These are phyloP conservation scores for Cladosporium oxysporum DNA, from an alignment of 2,329 filamentous ascomycete genomes.

Conservation along the genomic window DNA sequence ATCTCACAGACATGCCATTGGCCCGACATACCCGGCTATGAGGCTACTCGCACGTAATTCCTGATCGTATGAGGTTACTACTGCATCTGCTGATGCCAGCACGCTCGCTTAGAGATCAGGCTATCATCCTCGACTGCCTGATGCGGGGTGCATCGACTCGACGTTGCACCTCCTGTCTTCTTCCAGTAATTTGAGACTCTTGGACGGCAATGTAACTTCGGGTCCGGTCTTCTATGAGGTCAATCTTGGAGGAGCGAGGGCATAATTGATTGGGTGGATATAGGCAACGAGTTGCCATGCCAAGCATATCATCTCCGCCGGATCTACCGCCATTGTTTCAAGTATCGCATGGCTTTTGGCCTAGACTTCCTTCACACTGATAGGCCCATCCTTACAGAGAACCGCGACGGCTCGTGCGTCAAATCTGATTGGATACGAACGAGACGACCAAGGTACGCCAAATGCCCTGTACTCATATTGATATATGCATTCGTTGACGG, in stretches of 20 bases:
- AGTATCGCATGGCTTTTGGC: neutral
- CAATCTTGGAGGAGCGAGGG: neutral
- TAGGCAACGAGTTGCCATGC: neutral
- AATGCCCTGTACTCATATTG: neutral
- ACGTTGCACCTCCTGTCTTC: neutral
- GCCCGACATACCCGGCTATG: neutral
- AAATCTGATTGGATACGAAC: neutral
- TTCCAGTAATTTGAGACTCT: neutral
- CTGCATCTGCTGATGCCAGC: slow-evolving; percentile 1
- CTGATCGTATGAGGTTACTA: slow-evolving; percentile 1
- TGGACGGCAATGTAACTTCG: neutral
- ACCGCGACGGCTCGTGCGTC: neutral
- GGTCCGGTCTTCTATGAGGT: neutral
- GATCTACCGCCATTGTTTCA: slow-evolving; percentile 3
- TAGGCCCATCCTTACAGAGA: neutral
- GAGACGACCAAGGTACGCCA: neutral
- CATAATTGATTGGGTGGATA: neutral
- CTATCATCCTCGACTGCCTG: neutral
- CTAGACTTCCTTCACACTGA: neutral
- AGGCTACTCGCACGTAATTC: neutral
- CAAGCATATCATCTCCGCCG: slow-evolving; percentile 12
- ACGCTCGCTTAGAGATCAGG: slow-evolving; percentile 2
- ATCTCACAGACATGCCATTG: neutral
- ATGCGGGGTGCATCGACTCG: neutral
- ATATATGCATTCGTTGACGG: neutral